Conservation (phyloP, 163 green algal species). For the Prototheca wickerhamii region DNA sequence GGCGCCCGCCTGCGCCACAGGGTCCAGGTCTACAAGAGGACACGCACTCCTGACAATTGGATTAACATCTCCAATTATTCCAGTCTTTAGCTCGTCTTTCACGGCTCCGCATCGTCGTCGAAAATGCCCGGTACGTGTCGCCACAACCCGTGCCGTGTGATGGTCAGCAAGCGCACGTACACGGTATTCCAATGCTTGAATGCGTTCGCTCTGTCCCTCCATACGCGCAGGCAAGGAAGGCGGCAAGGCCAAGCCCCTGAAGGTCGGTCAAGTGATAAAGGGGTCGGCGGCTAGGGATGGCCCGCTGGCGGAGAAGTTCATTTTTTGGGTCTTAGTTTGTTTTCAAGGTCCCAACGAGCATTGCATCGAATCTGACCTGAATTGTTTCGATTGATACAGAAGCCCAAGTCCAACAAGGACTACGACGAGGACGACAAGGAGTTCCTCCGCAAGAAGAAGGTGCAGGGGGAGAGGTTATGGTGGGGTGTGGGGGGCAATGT, state of each 20-base stretch:
- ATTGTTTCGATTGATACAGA: slow-evolving; percentile 11
- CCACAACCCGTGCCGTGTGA: no score
- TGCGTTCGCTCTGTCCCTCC: not conserved
- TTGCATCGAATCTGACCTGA: no score
- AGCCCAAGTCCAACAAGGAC: slow-evolving; percentile 23
- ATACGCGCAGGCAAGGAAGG: slow-evolving; percentile 30
- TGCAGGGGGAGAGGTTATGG: not conserved
- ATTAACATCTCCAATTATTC: no score
- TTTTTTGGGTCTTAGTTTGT: not conserved
- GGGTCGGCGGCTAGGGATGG: not conserved
- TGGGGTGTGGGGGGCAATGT: not conserved
- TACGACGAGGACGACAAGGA: slow-evolving; percentile 40
- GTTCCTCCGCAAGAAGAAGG: slow-evolving; percentile 45
- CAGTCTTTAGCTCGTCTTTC: no score
- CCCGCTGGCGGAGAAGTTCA: not conserved
- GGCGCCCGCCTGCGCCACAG: no score
- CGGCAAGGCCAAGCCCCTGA: slow-evolving; percentile 38
- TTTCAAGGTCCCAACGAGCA: not conserved
- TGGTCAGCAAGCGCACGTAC: no score
- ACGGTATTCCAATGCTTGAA: no score
- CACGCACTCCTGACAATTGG: no score
- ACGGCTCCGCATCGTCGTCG: no score
- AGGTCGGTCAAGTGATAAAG: slow-evolving; percentile 11
- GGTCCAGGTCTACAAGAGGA: no score
- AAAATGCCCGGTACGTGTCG: no score